Conservation (phyloP, 1,139 yeast genomes). For the Candida tetrigidarum region DNA sequence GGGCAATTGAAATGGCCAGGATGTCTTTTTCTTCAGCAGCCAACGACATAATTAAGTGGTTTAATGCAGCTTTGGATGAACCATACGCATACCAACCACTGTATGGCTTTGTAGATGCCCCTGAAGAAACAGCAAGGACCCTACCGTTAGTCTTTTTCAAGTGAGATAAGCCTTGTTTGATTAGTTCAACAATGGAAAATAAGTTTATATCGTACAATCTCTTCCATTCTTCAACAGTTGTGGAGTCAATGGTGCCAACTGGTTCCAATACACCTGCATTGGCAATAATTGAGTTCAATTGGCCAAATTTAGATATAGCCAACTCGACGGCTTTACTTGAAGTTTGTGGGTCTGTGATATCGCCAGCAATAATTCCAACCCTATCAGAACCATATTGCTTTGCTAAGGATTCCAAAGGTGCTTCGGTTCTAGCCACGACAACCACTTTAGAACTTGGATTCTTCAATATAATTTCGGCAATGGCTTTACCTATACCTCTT, state of each 20-base stretch:
- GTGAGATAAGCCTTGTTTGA: conserved; percentile 60
- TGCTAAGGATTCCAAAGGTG: conserved; percentile 47
- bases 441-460: conserved; percentile 51
- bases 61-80: conserved; percentile 85
- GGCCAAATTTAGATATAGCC: conserved; percentile 59
- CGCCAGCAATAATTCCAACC: conserved; percentile 67
- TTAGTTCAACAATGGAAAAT: conserved; percentile 72
- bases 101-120: conserved; percentile 69
- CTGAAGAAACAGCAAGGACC: conserved; percentile 80
- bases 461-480: conserved; percentile 57
- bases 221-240: conserved; percentile 62
- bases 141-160: conserved; percentile 62
- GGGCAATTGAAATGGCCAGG: conserved; percentile 74
- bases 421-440: conserved; percentile 73
- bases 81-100: conserved; percentile 92
- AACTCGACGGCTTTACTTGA: conserved; percentile 44
- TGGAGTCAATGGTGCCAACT: conserved; percentile 58
- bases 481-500: conserved; percentile 71
- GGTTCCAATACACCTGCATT: conserved; percentile 93
- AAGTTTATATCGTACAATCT: conserved; percentile 73
- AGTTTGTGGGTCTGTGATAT: conserved; percentile 52
- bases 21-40: conserved; percentile 69
- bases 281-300: conserved; percentile 70
- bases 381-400: conserved; percentile 49
- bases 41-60: conserved; percentile 69